Conservation (phyloP, 2,329 filamentous ascomycete genomes). For the Rhinocladiella mackenziei region DNA sequence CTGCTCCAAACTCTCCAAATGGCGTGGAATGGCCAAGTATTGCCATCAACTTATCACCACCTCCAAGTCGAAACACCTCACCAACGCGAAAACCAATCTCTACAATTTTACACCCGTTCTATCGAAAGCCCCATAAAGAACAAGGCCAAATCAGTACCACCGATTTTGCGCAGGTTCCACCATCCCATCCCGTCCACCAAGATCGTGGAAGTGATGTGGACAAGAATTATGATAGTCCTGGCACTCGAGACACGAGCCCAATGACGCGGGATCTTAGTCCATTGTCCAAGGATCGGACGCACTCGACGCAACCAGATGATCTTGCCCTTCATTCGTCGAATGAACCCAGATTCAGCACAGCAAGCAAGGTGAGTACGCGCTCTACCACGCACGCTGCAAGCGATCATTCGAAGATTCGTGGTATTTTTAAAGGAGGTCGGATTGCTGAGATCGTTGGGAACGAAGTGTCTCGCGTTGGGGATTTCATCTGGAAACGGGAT, state of each 20-base stretch:
- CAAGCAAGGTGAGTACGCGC: conserved; percentile 41
- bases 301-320: conserved; percentile 14
- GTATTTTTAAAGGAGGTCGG: conserved; percentile 72
- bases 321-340: conserved; percentile 5
- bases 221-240: conserved; percentile 8
- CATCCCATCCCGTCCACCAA: background rate
- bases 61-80: conserved; percentile 60
- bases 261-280: conserved; percentile 23
- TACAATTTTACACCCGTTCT: conserved; percentile 39
- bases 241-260: conserved; percentile 27
- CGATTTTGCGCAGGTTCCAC: conserved; percentile 28
- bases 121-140: conserved; percentile 25
- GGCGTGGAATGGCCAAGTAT: conserved; percentile 54
- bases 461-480: conserved; percentile 59
- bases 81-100: conserved; percentile 56
- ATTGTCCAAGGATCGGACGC: conserved; percentile 14
- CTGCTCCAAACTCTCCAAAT: conserved; percentile 39
- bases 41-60: conserved; percentile 60
- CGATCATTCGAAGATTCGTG: conserved; percentile 57
- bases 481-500: conserved; percentile 59
- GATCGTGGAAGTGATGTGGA: conserved; percentile 6
- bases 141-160: conserved; percentile 43
- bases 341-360: conserved; percentile 19
- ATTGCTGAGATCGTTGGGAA: conserved; percentile 69
- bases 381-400: conserved; percentile 43